These are phyloP conservation scores for Botrytis hyacinthi DNA, from an alignment of 2,329 filamentous ascomycete genomes.

Conservation along the genomic window DNA sequence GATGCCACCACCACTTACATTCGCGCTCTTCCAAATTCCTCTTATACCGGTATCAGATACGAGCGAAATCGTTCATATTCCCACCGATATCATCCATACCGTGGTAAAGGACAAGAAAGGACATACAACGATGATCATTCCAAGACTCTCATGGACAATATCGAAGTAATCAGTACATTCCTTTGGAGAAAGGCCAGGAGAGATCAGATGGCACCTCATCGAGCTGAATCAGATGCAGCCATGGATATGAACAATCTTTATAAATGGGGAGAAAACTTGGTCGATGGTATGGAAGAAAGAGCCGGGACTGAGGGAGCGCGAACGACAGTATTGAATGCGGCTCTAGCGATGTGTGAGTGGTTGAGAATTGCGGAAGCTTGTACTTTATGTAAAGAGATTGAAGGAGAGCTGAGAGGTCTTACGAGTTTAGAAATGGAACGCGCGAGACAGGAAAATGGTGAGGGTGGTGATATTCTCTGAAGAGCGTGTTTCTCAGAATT, in stretches of 20 bases:
- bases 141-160: constrained; percentile 31
- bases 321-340: constrained; percentile 21
- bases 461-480: not conserved
- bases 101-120: constrained; percentile 16
- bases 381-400: constrained; percentile 18
- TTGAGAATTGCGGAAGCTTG: constrained; percentile 23
- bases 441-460: not conserved
- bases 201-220: constrained; percentile 28
- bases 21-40: not conserved
- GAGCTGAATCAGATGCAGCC: constrained; percentile 26
- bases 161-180: constrained; percentile 27
- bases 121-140: constrained; percentile 10
- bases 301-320: not conserved
- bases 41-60: not conserved
- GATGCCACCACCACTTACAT: constrained; percentile 26
- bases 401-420: constrained; percentile 24
- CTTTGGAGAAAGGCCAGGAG: constrained; percentile 30
- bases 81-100: constrained; percentile 16
- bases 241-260: constrained; percentile 28
- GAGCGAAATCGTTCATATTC: constrained; percentile 11
- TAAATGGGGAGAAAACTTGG: constrained; percentile 27
- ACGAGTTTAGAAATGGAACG: not conserved
- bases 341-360: constrained; percentile 26
- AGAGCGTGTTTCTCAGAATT: not conserved
- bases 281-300: constrained; percentile 23